A percentile compares a stretch with the other conserved stretches of the same genome.
Evolutionary conservation across 2,329 filamentous ascomycete species (phyloP).

Genomic region (Orbilia brochopaga): DNA sequence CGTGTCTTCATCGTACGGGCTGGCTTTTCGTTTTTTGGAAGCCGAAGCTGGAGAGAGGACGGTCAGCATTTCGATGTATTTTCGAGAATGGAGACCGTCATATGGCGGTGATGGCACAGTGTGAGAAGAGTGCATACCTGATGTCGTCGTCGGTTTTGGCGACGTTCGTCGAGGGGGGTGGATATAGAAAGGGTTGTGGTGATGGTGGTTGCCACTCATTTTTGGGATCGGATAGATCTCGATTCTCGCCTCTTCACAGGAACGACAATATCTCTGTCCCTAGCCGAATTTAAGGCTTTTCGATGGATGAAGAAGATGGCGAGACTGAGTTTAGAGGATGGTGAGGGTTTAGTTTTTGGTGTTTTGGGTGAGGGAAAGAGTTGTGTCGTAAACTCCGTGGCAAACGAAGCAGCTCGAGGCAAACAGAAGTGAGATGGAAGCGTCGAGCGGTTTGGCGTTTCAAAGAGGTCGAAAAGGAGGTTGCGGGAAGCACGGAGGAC

Average conservation of each 20-base stretch:
- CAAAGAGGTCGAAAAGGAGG: constrained; percentile 37
- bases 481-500: too few species aligned
- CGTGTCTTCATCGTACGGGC: constrained; percentile 39
- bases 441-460: constrained; percentile 26
- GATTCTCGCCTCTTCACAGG: background rate
- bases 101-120: background rate
- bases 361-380: constrained; percentile 19
- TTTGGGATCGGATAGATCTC: background rate
- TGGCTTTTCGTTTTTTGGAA: constrained; percentile 44
- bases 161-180: constrained; percentile 33
- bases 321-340: too few species aligned
- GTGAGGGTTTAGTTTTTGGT: background rate
- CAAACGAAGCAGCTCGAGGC: constrained; percentile 32
- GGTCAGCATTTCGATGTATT: constrained; percentile 6
- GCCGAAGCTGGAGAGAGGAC: constrained; percentile 1
- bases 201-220: constrained; percentile 18
- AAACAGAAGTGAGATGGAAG: constrained; percentile 41
- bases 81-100: background rate
- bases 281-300: too few species aligned
- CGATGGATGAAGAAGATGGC: too few species aligned
- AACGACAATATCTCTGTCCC: background rate
- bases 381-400: constrained; percentile 21
- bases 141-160: constrained; percentile 20
- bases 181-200: constrained; percentile 36
- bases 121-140: constrained; percentile 10